Conservation (phyloP, 768 basidiomycete species). For the Krasilnikovozyma curviuscula region DNA sequence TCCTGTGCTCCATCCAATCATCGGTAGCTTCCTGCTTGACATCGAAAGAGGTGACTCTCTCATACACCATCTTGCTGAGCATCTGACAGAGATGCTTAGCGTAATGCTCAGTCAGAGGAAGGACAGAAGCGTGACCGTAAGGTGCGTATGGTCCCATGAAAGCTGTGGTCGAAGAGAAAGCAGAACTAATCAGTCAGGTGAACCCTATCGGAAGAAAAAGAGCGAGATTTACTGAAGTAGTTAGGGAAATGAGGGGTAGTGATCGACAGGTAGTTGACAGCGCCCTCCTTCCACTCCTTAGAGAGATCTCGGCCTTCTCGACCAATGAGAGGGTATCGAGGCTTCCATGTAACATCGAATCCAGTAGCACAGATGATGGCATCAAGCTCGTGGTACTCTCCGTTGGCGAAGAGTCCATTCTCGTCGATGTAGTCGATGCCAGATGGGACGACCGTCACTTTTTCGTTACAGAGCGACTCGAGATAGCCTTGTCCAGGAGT, state of each 20-base stretch:
- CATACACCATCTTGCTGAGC: neutral
- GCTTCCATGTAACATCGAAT: conserved; percentile 27
- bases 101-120: neutral
- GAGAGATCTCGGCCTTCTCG: conserved; percentile 6
- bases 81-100: neutral
- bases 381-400: conserved; percentile 38
- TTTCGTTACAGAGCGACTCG: conserved; percentile 44
- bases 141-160: neutral
- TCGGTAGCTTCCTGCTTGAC: neutral
- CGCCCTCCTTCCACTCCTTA: conserved; percentile 10
- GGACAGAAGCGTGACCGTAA: neutral
- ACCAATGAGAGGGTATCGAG: conserved; percentile 15
- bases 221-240: conserved; percentile 2
- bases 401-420: conserved; percentile 41
- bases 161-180: neutral
- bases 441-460: conserved; percentile 35
- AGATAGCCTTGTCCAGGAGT: conserved; percentile 35
- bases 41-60: neutral
- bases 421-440: conserved; percentile 37
- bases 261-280: conserved; percentile 10
- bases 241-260: conserved; percentile 13
- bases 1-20: neutral
- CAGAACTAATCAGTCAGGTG: neutral
- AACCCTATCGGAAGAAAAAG: neutral
- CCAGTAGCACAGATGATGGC: conserved; percentile 47